These are phyloP conservation scores for Talaromyces funiculosus DNA, from an alignment of 2,329 filamentous ascomycete genomes.

Conservation along the genomic window DNA sequence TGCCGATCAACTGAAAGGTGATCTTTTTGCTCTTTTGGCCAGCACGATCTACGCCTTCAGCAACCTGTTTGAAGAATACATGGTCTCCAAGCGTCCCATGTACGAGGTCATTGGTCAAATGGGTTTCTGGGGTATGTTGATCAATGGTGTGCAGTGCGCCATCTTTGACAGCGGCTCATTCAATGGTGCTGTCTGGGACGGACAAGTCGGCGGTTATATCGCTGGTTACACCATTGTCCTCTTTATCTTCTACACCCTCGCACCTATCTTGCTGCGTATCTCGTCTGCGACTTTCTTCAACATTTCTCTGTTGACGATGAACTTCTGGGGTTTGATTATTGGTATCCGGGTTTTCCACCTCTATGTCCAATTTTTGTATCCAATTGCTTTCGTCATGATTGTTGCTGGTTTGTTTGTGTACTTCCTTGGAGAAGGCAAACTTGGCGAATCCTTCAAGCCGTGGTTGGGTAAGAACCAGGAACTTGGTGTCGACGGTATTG, in stretches of 20 bases:
- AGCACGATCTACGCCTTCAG: constrained; percentile 85
- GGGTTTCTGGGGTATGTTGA: constrained; percentile 78
- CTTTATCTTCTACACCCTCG: constrained; percentile 77
- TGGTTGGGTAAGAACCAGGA: constrained; percentile 90
- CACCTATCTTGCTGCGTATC: constrained; percentile 82
- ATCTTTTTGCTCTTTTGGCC: constrained; percentile 82
- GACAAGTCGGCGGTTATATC: constrained; percentile 70
- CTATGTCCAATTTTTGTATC: constrained; percentile 81
- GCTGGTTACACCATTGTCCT: constrained; percentile 82
- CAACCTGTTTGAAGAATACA: constrained; percentile 92
- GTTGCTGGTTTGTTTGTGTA: constrained; percentile 80
- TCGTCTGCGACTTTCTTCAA: constrained; percentile 93
- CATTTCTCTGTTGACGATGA: constrained; percentile 85
- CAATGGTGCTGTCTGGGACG: constrained; percentile 58
- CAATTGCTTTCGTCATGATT: constrained; percentile 90
- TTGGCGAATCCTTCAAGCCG: constrained; percentile 88
- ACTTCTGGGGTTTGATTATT: constrained; percentile 96
- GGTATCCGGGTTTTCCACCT: constrained; percentile 81
- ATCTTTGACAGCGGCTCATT: constrained; percentile 85
- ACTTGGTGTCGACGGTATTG: constrained; percentile 65
- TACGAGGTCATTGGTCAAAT: constrained; percentile 93
- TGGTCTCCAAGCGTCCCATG: constrained; percentile 77
- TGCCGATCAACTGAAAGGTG: constrained; percentile 73
- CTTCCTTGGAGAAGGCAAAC: constrained; percentile 72
- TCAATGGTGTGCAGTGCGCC: constrained; percentile 83